These are phyloP conservation scores for Raffaelea ambrosiae DNA, from an alignment of 2,329 filamentous ascomycete species.

Conservation along the genomic window DNA sequence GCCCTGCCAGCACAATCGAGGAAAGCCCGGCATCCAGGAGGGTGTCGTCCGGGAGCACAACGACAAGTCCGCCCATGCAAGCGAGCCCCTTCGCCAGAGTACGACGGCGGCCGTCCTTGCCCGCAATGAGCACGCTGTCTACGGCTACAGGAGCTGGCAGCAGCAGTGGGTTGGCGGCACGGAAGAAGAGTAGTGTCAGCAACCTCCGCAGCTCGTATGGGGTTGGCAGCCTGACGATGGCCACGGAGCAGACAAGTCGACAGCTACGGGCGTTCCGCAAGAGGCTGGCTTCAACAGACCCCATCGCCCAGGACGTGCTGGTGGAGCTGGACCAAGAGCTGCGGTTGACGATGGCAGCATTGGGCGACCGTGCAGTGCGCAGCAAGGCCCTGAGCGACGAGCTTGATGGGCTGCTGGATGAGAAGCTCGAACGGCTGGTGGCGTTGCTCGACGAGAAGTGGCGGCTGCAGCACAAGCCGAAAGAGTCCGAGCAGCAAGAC, in stretches of 20 bases:
- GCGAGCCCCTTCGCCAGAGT: conserved; percentile 39
- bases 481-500: background rate
- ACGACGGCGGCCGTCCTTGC: conserved; percentile 43
- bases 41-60: conserved; percentile 33
- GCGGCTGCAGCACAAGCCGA: conserved; percentile 24
- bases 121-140: conserved; percentile 31
- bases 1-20: conserved; percentile 30
- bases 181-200: conserved; percentile 32
- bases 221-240: conserved; percentile 50
- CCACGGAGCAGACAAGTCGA: conserved; percentile 56
- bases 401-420: conserved; percentile 58
- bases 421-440: conserved; percentile 66
- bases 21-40: conserved; percentile 41
- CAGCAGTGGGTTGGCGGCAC: conserved; percentile 18
- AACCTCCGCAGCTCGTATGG: conserved; percentile 20
- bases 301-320: conserved; percentile 48
- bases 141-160: conserved; percentile 13
- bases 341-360: conserved; percentile 51
- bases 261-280: conserved; percentile 54
- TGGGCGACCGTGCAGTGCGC: conserved; percentile 48
- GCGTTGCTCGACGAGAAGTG: conserved; percentile 66
- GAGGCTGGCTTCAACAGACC: conserved; percentile 47
- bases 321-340: conserved; percentile 57
- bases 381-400: conserved; percentile 47
- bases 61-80: conserved; percentile 35